Percentiles rank a stretch among this genome's conserved stretches.
phyloP scores from a whole-genome alignment of 2,329 filamentous ascomycete genomes.

The Fusarium sp. region DNA sequence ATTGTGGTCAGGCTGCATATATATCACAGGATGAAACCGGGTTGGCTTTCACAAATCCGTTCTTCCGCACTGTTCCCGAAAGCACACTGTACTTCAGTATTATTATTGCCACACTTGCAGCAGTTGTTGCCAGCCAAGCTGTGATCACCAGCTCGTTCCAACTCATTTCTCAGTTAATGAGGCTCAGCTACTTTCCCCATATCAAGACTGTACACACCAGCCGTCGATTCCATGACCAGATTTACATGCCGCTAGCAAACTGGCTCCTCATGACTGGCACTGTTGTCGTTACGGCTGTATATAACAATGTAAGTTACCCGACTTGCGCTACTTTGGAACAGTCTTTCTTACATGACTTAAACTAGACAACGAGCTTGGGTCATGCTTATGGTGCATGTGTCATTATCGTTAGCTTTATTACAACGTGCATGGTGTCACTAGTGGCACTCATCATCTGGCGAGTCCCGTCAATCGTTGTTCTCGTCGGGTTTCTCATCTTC shows the following conservation, averaged over 20 bases:
- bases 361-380: constrained; percentile 72
- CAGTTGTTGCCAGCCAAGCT: constrained; percentile 81
- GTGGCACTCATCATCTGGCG: constrained; percentile 81
- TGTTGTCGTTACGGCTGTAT: constrained; percentile 79
- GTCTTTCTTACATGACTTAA: not conserved
- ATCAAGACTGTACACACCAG: constrained; percentile 80
- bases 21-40: constrained; percentile 69
- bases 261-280: constrained; percentile 83
- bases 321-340: not conserved
- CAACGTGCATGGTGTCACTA: constrained; percentile 79
- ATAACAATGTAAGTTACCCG: constrained; percentile 69
- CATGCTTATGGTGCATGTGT: constrained; percentile 85
- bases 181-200: constrained; percentile 77
- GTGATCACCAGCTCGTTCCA: constrained; percentile 83
- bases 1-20: constrained; percentile 80
- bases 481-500: constrained; percentile 72
- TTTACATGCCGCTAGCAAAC: constrained; percentile 81
- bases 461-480: constrained; percentile 69
- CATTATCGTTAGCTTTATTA: constrained; percentile 83
- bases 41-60: constrained; percentile 69
- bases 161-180: constrained; percentile 78
- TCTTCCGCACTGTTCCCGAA: constrained; percentile 77
- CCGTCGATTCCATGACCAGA: constrained; percentile 76
- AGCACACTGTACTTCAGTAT: constrained; percentile 77
- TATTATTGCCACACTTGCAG: constrained; percentile 76